These are phyloP conservation scores for Starmerella lactis-condensi DNA, from an alignment of 805 yeast genomes.

Conservation along the genomic window DNA sequence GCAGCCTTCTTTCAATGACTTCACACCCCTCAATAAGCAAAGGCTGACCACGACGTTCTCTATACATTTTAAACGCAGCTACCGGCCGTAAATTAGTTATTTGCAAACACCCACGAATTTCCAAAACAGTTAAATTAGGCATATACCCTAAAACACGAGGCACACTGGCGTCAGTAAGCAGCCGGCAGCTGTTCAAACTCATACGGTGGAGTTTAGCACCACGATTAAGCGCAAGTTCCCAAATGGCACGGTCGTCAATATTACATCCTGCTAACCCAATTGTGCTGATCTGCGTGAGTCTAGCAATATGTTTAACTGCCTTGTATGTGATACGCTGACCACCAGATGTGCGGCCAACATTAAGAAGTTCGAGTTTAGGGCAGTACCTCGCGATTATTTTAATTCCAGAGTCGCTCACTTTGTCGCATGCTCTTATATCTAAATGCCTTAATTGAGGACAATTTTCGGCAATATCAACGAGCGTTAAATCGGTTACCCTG, in stretches of 20 bases:
- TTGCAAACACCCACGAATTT: conserved; percentile 43
- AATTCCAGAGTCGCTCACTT: conserved; percentile 56
- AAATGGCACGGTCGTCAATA: conserved; percentile 54
- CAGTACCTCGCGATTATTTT: conserved; percentile 49
- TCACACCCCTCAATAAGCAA: conserved; percentile 70
- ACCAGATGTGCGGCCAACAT: conserved; percentile 59
- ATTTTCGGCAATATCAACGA: conserved; percentile 32
- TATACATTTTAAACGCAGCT: conserved; percentile 39
- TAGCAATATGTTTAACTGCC: conserved; percentile 40
- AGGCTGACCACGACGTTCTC: conserved; percentile 25
- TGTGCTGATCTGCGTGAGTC: conserved; percentile 42
- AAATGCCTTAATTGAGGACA: conserved; percentile 45
- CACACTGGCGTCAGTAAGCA: conserved; percentile 38
- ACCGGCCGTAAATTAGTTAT: conserved; percentile 44
- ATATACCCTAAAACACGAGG: conserved; percentile 38
- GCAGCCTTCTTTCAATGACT: conserved; percentile 37
- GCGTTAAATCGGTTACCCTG: conserved; percentile 39
- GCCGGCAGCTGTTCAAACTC: conserved; percentile 55
- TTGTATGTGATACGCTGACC: conserved; percentile 55
- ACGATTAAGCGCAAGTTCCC: conserved; percentile 52
- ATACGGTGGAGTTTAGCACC: conserved; percentile 40
- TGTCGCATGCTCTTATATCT: conserved; percentile 72
- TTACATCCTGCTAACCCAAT: conserved; percentile 81
- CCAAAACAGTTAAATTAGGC: conserved; percentile 50
- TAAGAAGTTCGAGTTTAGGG: conserved; percentile 36